These are phyloP conservation scores for Vigna nakashimae DNA, from an alignment of 306 rosid genomes.

Conservation along the genomic window DNA sequence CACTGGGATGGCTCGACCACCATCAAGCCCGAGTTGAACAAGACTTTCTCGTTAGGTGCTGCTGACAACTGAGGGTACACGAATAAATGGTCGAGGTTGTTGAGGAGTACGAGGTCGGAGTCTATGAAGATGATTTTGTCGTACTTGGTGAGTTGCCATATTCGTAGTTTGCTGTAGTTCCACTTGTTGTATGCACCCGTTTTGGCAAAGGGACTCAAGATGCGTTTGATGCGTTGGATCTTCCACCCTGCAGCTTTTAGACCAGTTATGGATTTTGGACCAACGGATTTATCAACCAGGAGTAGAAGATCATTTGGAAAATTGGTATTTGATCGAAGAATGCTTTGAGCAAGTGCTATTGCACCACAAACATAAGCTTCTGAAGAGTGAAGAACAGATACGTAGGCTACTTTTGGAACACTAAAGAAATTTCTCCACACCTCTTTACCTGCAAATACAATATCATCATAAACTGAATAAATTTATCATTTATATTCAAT, in stretches of 20 bases:
- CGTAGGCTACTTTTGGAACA: conserved; percentile 62
- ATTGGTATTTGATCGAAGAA: conserved; percentile 38
- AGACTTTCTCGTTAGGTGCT: conserved; percentile 48
- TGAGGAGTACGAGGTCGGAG: conserved; percentile 63
- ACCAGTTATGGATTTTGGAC: conserved; percentile 49
- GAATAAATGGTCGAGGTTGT: conserved; percentile 56
- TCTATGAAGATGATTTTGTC: conserved; percentile 77
- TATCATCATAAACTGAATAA: no score
- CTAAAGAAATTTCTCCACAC: conserved; percentile 37
- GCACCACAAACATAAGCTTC: conserved; percentile 93
- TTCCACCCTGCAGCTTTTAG: conserved; percentile 77
- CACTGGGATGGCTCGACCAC: conserved; percentile 81
- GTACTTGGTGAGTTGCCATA: conserved; percentile 72
- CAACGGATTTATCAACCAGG: conserved; percentile 69
- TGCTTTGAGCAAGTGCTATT: conserved; percentile 83
- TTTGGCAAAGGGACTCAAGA: conserved; percentile 61
- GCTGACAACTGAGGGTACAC: conserved; percentile 68
- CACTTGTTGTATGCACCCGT: conserved; percentile 69
- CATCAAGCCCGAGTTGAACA: conserved; percentile 84
- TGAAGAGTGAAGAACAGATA: conserved; percentile 79
- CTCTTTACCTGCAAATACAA: conserved; percentile 55
- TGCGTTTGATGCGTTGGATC: conserved; percentile 58
- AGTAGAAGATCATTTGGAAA: conserved; percentile 63
- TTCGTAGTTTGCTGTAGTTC: conserved; percentile 87
- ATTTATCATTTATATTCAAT: no score